phyloP scores from a whole-genome alignment of 1,139 yeast genomes.

The Suhomyces panamericanus region DNA sequence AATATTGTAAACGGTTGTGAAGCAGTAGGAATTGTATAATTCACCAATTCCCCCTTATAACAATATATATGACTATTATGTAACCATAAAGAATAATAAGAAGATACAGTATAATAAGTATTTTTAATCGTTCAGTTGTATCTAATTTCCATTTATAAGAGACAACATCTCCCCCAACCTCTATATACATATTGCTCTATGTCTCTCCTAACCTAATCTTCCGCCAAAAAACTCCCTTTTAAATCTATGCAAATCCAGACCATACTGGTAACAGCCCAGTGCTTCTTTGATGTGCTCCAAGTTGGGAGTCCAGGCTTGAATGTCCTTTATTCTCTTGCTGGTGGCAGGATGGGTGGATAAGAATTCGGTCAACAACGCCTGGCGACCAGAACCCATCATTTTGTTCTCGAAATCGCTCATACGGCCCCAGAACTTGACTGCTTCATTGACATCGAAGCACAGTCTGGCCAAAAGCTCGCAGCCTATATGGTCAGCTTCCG shows the following conservation, averaged over 20 bases:
- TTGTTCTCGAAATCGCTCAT: constrained; percentile 63
- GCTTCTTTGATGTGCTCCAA: constrained; percentile 50
- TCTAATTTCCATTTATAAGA: no score
- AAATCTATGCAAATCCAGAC: constrained; percentile 19
- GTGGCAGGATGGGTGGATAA: constrained; percentile 93
- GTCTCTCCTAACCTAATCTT: background rate
- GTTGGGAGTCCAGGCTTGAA: constrained; percentile 70
- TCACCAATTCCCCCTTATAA: no score
- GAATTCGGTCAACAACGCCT: constrained; percentile 48
- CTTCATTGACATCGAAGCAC: constrained; percentile 75
- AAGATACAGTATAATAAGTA: no score
- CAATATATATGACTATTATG: no score
- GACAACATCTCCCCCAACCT: no score
- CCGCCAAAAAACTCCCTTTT: constrained; percentile 5
- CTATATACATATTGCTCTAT: no score
- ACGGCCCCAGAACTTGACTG: constrained; percentile 77
- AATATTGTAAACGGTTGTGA: no score
- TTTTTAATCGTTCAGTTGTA: no score
- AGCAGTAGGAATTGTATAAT: no score
- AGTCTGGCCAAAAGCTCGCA: constrained; percentile 87
- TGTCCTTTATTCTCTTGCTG: constrained; percentile 64
- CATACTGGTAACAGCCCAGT: constrained; percentile 34
- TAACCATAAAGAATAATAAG: no score
- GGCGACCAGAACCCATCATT: constrained; percentile 28
- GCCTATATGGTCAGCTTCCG: constrained; percentile 95